Evolutionary conservation across 495 filamentous ascomycete species (phyloP), one percentile per base, ranked within the genome.

Genomic region (Aspergillus cavernicola): DNA sequence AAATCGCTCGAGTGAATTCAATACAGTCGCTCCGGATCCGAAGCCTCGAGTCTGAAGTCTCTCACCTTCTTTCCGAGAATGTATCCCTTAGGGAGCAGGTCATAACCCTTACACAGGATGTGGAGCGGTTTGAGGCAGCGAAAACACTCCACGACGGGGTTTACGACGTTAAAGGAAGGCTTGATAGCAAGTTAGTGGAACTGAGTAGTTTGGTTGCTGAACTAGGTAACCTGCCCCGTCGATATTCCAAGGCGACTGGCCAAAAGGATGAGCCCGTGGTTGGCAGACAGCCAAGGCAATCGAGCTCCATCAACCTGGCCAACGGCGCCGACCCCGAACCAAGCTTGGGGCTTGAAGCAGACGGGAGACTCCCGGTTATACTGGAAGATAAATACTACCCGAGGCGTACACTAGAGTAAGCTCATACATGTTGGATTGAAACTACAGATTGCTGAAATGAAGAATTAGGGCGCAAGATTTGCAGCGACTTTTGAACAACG

Each of bases 21-120:
- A 85, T 83, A 55, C 95, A 97, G 68, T 92, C 90, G 15, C 76
- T 92, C 29, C 88, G 89, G 54, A 97, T 98, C 58, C 88, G 91
- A 50, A 84, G 74, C 44, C 80, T 97, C 32, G 91, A 97, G 66
- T 84, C 84, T 48, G 92, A 98, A 69, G 83, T 83, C 29, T 87
- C 89, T 13, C 84, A 88, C 24, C 72, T 97, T 10, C 75, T 96
- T 50, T 82, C 85, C 15, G 95, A 98, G 58, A 97, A 97, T 66
- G 83, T 96, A 20, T 81, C 85, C 0, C 80, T 98, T 0, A 84
- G 89, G 43, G 84, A 89, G 53, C 83, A 92, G 57, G 76, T 93
- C 15, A 74, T 95, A 55, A 83, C 84, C 36, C 72, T 95, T 6
- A 81, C 89, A 45, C 81, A 84, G 45, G 84, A 89, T 42, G 74